Evolutionary conservation across 768 basidiomycete genomes (phyloP), one percentile per base, ranked within the genome.

Genomic region (Pisolithus albus): DNA sequence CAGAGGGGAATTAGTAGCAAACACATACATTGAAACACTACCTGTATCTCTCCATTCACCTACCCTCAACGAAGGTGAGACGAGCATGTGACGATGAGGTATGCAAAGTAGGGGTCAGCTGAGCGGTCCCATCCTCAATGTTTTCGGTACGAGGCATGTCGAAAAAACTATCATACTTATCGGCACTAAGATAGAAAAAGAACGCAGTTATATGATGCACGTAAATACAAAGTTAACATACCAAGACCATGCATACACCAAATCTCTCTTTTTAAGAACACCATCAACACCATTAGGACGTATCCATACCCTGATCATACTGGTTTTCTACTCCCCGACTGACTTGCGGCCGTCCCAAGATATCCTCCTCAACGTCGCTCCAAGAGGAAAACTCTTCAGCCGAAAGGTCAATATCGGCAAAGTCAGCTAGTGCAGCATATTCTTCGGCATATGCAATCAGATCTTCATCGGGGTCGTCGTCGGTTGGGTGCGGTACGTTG

Each of bases 401-500:
- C 1, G 23, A 28, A 9, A 59, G 45, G 18, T 69, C 65, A 16
- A 80, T 56, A 58, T 79, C 77, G 19, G 75, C 77, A 52, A 80
- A 77, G 18, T 77, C 78, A 1, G 68, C 73, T 1, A 75, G 30
- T 0, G 71, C 69, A 2, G 71, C 65, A 42, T 70, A 69, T 60
- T 82, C 80, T 46, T 81, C 78, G 0, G 81, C 84, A 56, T 84
- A 81, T 18, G 75, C 80, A 38, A 75, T 70, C 1, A 83, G 66
- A 55, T 84, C 82, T 53, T 77, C 81, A 7, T 80, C 77, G 8
- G 76, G 59, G 38, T 82, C 81, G 1, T 70, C 73, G 0, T 77
- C 78, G 0, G 64, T 69, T 23, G 64, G 65, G 44, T 67, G 56
- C 9, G 51, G 39, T 47, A 28, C 43, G 45, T 34, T 13, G 5